Conservation (phyloP, 2,329 filamentous ascomycete genomes). For the Dactylellina cionopaga region DNA sequence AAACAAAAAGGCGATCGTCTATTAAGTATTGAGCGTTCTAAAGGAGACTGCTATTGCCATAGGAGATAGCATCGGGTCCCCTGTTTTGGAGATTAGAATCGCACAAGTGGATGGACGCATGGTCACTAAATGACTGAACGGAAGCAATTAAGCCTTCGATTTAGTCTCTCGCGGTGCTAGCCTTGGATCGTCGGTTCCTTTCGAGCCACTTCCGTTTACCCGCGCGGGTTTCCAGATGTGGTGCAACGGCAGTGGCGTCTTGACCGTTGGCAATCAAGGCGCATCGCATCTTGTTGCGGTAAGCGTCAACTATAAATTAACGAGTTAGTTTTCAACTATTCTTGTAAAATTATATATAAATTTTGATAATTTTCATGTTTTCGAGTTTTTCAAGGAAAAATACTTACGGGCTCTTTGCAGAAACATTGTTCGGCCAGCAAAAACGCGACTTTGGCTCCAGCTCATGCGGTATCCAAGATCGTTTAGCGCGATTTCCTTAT, state of each 20-base stretch:
- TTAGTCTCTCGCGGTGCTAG: constrained; percentile 36
- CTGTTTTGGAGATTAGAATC: too few species aligned
- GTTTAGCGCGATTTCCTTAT: constrained; percentile 88
- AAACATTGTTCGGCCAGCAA: constrained; percentile 85
- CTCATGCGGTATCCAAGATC: constrained; percentile 95
- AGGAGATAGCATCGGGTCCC: too few species aligned
- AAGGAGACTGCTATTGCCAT: too few species aligned
- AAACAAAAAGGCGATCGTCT: constrained; percentile 13
- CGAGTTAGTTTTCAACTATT: too few species aligned
- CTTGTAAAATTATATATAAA: too few species aligned
- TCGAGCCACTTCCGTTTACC: constrained; percentile 82
- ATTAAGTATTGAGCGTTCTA: constrained; percentile 34
- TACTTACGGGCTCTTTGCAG: constrained; percentile 88
- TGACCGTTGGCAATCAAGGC: constrained; percentile 82
- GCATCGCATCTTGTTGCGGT: constrained; percentile 87
- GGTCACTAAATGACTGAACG: too few species aligned
- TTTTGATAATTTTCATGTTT: too few species aligned
- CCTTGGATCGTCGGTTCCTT: constrained; percentile 62
- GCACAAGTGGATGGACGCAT: too few species aligned
- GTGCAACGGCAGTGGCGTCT: constrained; percentile 76
- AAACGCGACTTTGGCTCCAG: constrained; percentile 93
- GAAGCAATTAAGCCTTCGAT: background rate
- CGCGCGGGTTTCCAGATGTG: constrained; percentile 87
- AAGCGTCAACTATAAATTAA: constrained; percentile 80
- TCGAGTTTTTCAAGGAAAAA: constrained; percentile 13